Evolutionary conservation across 345 rosid genomes (phyloP).

Genomic region (Arabis hirsuta): DNA sequence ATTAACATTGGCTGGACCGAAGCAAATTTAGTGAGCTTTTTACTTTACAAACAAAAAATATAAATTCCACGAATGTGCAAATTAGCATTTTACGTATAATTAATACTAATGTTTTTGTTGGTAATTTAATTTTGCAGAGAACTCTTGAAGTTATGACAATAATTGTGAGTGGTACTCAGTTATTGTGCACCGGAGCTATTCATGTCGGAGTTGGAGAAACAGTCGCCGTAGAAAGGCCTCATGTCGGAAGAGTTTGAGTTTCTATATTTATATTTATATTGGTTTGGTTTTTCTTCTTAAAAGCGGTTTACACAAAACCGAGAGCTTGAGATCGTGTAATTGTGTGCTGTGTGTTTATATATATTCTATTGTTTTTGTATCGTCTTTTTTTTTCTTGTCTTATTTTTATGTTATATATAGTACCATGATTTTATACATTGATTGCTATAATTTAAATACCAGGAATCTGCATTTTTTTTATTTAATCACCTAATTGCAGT

Average conservation of each 20-base stretch:
- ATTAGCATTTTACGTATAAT: background rate
- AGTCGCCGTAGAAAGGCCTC: conserved; percentile 12
- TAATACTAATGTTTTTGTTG: background rate
- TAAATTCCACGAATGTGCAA: background rate
- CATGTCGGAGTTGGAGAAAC: conserved; percentile 56
- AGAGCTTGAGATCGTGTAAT: conserved; percentile 9
- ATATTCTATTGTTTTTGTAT: background rate
- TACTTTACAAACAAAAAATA: no score
- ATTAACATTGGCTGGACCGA: conserved; percentile 77
- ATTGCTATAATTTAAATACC: no score
- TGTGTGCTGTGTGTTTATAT: conserved; percentile 29
- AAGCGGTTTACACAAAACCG: conserved; percentile 19
- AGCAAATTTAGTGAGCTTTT: conserved; percentile 62
- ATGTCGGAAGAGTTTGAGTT: conserved; percentile 47
- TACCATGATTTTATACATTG: no score
- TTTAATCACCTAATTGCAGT: no score
- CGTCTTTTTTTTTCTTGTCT: no score
- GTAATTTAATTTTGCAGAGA: conserved; percentile 50
- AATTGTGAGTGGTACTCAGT: conserved; percentile 67
- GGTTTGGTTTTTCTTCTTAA: conserved; percentile 18
- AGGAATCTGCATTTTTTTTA: no score
- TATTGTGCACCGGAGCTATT: conserved; percentile 68
- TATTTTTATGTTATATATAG: no score
- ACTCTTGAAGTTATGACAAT: conserved; percentile 74
- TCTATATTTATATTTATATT: background rate